These are phyloP conservation scores for Cryptosporidium ubiquitum DNA, from an alignment of 169 alveolate species.

Conservation along the genomic window DNA sequence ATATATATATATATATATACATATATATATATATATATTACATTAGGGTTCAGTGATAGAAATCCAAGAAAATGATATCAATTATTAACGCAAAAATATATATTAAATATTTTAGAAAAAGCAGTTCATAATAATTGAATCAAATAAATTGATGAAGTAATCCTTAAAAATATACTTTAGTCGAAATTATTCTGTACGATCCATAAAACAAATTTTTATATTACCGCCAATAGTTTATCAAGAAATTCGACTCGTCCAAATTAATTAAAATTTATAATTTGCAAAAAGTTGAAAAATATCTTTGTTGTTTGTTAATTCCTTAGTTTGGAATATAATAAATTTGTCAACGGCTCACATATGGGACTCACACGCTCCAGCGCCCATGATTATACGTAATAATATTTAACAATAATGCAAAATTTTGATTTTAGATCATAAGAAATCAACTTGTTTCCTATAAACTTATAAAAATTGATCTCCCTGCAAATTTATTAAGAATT, in stretches of 20 bases:
- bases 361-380: conserved; percentile 74
- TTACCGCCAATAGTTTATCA: neutral
- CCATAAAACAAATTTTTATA: neutral
- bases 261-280: too few relatives aligned
- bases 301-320: neutral
- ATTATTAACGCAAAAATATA: neutral
- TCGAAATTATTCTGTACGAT: neutral
- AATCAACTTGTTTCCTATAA: neutral
- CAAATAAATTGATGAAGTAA: neutral
- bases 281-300: too few relatives aligned
- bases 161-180: neutral
- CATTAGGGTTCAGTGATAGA: neutral
- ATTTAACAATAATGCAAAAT: conserved; percentile 1
- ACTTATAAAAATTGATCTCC: neutral
- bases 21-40: too few relatives aligned
- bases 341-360: conserved; percentile 4
- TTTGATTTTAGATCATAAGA: conserved; percentile 18
- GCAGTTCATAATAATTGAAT: neutral
- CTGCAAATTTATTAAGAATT: neutral
- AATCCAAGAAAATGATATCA: neutral
- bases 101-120: too few relatives aligned
- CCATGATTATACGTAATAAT: conserved; percentile 31
- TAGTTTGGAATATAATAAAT: neutral
- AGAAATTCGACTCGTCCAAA: neutral
- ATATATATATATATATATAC: too few relatives aligned